A percentile compares a stretch with the other conserved stretches of the same genome.
phyloP scores from a whole-genome alignment of 2,329 filamentous ascomycete genomes.

The Penicillium sp. region DNA sequence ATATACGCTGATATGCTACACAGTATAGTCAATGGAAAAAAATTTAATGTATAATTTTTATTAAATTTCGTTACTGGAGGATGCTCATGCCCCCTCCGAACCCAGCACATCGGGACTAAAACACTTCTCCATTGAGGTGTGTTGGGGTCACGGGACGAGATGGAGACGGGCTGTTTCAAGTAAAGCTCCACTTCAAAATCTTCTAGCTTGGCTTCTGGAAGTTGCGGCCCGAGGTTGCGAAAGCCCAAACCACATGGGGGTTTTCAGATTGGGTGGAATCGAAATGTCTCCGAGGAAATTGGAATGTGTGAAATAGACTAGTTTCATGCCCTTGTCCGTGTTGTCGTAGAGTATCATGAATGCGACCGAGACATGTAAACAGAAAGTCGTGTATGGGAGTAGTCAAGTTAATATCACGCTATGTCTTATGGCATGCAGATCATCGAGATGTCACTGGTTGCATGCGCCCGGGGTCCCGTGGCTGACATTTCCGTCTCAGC shows the following conservation, averaged over 20 bases:
- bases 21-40: background rate
- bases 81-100: background rate
- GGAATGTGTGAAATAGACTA: background rate
- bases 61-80: background rate
- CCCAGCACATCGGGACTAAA: background rate
- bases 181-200: constrained; percentile 12
- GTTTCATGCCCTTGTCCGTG: background rate
- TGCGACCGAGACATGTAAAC: constrained; percentile 14
- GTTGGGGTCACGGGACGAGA: constrained; percentile 13
- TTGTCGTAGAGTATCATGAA: constrained; percentile 5
- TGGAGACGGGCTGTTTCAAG: constrained; percentile 16
- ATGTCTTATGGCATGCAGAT: constrained; percentile 6
- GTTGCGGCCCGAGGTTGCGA: constrained; percentile 16
- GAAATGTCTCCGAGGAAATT: constrained; percentile 1
- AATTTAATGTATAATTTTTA: background rate
- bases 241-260: constrained; percentile 5
- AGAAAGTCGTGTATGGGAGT: background rate
- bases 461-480: background rate
- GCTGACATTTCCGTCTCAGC: constrained; percentile 3
- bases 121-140: background rate
- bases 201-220: constrained; percentile 22
- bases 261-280: constrained; percentile 4
- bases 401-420: background rate
- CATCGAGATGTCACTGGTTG: background rate
- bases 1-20: background rate